These are phyloP conservation scores for Rhizopogon salebrosus DNA, from an alignment of 768 basidiomycete genomes.

Conservation along the genomic window DNA sequence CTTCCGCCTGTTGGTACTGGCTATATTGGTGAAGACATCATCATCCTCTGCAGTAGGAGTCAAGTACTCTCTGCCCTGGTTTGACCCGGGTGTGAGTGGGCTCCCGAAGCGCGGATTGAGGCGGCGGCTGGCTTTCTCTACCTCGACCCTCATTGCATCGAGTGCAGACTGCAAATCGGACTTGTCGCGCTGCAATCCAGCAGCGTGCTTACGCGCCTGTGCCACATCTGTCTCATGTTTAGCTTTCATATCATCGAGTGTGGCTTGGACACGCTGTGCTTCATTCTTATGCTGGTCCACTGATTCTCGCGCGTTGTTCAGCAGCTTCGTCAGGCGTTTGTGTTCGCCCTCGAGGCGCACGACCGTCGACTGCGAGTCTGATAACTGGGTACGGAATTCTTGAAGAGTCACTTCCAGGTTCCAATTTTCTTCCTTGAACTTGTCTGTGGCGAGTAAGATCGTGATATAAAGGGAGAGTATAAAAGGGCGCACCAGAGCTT, in stretches of 20 bases:
- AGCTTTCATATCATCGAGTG: conserved; percentile 69
- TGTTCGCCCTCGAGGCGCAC: conserved; percentile 78
- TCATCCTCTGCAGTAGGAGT: conserved; percentile 56
- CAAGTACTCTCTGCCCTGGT: conserved; percentile 40
- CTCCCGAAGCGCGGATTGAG: conserved; percentile 61
- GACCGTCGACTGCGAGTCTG: conserved; percentile 58
- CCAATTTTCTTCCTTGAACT: conserved; percentile 99
- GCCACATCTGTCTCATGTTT: conserved; percentile 97
- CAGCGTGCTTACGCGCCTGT: conserved; percentile 81
- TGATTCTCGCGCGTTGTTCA: conserved; percentile 67
- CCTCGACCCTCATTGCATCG: conserved; percentile 71
- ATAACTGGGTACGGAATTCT: conserved; percentile 69
- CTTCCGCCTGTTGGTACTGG: conserved; percentile 57
- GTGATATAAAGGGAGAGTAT: background rate
- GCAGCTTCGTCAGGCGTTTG: conserved; percentile 71
- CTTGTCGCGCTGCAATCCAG: conserved; percentile 87
- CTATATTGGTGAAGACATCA: conserved; percentile 63
- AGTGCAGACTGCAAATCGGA: conserved; percentile 81
- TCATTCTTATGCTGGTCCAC: conserved; percentile 87
- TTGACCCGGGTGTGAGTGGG: conserved; percentile 63
- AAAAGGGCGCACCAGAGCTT: conserved; percentile 54
- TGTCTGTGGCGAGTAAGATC: conserved; percentile 45
- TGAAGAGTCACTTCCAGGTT: conserved; percentile 93
- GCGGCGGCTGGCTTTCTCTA: conserved; percentile 56
- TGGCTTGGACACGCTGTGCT: conserved; percentile 58